Evolutionary conservation across 2,329 filamentous ascomycete genomes (phyloP).

Genomic region (Fusarium verrucosum): DNA sequence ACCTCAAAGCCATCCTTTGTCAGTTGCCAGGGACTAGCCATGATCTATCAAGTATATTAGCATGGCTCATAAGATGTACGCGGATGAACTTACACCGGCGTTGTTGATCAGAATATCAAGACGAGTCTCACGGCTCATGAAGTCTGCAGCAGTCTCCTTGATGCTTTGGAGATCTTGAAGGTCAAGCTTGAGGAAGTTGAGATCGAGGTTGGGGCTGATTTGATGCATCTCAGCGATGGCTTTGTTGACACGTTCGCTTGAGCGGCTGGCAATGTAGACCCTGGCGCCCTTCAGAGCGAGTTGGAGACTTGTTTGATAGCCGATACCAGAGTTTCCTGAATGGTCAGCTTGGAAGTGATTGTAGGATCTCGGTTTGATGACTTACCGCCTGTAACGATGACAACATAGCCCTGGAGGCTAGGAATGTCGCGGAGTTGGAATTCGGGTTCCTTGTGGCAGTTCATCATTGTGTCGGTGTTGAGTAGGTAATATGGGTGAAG

Average conservation of each 20-base stretch:
- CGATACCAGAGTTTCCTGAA: constrained; percentile 35
- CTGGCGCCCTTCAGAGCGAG: constrained; percentile 33
- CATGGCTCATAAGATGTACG: fast-evolving
- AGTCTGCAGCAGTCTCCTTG: constrained; percentile 24
- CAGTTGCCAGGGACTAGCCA: constrained; percentile 34
- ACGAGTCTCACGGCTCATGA: constrained; percentile 25
- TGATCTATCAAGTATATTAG: constrained; percentile 38
- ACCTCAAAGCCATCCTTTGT: constrained; percentile 35
- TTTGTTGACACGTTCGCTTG: constrained; percentile 29
- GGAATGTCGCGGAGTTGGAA: constrained; percentile 34
- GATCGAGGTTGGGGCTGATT: constrained; percentile 15
- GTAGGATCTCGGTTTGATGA: no score
- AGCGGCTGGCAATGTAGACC: constrained; percentile 39
- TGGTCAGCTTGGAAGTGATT: not conserved
- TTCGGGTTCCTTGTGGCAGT: constrained; percentile 16
- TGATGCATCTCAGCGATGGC: constrained; percentile 35
- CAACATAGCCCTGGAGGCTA: constrained; percentile 32
- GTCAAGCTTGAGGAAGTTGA: constrained; percentile 39
- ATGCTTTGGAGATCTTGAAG: constrained; percentile 36
- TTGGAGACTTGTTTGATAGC: constrained; percentile 36
- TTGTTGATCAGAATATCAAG: constrained; percentile 41
- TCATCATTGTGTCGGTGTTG: constrained; percentile 1
- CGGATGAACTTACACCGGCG: constrained; percentile 41
- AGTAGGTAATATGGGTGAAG: no score
- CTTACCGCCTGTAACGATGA: constrained; percentile 40